Percentiles rank a stretch among this genome's conserved stretches.
Conservation (phyloP, 2,329 filamentous ascomycete genomes). For the Penicillium sp. region DNA sequence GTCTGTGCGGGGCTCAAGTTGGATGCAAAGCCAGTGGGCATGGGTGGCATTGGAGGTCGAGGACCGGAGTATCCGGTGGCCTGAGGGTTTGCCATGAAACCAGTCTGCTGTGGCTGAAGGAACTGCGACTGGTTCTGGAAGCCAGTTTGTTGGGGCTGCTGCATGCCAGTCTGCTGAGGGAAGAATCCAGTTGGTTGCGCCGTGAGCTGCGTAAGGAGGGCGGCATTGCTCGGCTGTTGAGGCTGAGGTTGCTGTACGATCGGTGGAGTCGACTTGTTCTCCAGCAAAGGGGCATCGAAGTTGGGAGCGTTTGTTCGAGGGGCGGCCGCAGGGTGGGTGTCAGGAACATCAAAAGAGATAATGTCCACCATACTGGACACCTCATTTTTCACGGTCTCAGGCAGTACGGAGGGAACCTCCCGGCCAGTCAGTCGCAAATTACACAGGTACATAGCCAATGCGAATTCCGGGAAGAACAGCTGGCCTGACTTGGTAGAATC, state of each 20-base stretch:
- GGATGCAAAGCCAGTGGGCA: conserved; percentile 74
- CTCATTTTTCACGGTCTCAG: conserved; percentile 89
- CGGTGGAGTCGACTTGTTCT: conserved; percentile 52
- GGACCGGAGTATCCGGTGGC: conserved; percentile 79
- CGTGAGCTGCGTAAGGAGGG: conserved; percentile 59
- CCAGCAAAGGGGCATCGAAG: conserved; percentile 60
- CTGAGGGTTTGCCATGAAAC: conserved; percentile 70
- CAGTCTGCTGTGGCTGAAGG: conserved; percentile 68
- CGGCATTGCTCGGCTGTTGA: conserved; percentile 68
- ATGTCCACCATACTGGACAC: conserved; percentile 99
- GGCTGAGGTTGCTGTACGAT: conserved; percentile 65
- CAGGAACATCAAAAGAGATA: conserved; percentile 88
- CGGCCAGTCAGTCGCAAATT: conserved; percentile 90
- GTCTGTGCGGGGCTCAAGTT: conserved; percentile 62
- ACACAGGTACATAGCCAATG: conserved; percentile 96
- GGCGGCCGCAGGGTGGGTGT: conserved; percentile 62
- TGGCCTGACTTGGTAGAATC: conserved; percentile 97
- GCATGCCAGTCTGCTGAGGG: conserved; percentile 68
- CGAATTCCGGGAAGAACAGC: conserved; percentile 95
- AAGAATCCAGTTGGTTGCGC: conserved; percentile 53
- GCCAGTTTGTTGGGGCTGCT: conserved; percentile 55
- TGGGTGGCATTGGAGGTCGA: conserved; percentile 73
- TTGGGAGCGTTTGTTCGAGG: conserved; percentile 67
- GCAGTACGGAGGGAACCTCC: conserved; percentile 69
- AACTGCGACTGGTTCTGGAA: conserved; percentile 51